Evolutionary conservation across 495 filamentous ascomycete genomes (phyloP).

Genomic region (Aspergillus mulundensis): DNA sequence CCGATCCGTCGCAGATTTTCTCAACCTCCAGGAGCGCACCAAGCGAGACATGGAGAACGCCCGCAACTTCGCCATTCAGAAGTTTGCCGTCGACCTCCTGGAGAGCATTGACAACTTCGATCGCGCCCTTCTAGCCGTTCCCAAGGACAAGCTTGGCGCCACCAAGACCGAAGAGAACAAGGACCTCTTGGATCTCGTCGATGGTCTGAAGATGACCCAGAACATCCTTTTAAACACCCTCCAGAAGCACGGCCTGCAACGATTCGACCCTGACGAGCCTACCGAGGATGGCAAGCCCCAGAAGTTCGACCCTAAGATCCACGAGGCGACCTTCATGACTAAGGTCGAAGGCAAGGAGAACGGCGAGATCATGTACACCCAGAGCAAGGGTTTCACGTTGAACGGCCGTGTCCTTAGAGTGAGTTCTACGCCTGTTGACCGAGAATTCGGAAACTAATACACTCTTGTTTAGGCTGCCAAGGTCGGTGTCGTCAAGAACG

Average conservation of each 20-base stretch:
- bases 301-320: conserved; percentile 90
- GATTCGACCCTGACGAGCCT: conserved; percentile 68
- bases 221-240: conserved; percentile 81
- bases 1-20: conserved; percentile 90
- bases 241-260: conserved; percentile 88
- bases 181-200: conserved; percentile 75
- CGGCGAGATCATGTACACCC: conserved; percentile 83
- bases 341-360: conserved; percentile 80
- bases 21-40: conserved; percentile 92
- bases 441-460: conserved; percentile 10
- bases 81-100: conserved; percentile 89
- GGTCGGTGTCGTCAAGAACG: conserved; percentile 84
- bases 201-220: conserved; percentile 93
- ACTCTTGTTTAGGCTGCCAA: conserved; percentile 64
- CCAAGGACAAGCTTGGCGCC: conserved; percentile 61
- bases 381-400: conserved; percentile 90
- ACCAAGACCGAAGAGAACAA: conserved; percentile 43
- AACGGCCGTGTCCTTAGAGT: conserved; percentile 86
- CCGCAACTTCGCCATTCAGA: conserved; percentile 89
- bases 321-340: conserved; percentile 94
- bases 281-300: conserved; percentile 51
- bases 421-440: conserved; percentile 22
- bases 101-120: conserved; percentile 96
- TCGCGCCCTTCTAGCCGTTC: conserved; percentile 77
- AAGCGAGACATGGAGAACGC: conserved; percentile 83